phyloP scores from a whole-genome alignment of 345 rosid genomes.

The Citrus trifoliata region DNA sequence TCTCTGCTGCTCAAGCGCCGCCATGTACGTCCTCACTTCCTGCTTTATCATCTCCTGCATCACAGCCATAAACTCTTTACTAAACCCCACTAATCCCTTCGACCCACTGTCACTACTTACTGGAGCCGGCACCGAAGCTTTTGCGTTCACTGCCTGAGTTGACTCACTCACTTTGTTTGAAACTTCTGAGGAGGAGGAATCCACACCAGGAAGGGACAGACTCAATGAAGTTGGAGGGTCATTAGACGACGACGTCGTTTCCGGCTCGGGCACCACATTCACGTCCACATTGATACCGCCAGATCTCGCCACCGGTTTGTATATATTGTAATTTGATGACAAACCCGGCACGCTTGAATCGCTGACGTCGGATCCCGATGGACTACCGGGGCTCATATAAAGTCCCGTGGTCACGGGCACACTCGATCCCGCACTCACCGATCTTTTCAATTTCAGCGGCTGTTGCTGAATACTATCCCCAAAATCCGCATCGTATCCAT shows the following conservation, averaged over 20 bases:
- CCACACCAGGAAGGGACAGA: conserved; percentile 61
- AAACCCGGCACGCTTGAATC: conserved; percentile 53
- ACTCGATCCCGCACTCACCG: conserved; percentile 60
- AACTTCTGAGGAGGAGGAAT: conserved; percentile 37
- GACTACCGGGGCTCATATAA: conserved; percentile 69
- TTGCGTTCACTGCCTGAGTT: conserved; percentile 2
- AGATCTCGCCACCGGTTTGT: conserved; percentile 50
- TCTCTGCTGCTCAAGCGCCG: conserved; percentile 44
- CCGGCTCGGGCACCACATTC: conserved; percentile 30
- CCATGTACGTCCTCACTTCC: conserved; percentile 87
- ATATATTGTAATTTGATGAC: conserved; percentile 32
- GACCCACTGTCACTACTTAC: conserved; percentile 18
- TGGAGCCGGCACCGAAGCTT: neutral
- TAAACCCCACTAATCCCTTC: conserved; percentile 48
- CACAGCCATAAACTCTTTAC: conserved; percentile 67
- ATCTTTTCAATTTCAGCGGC: conserved; percentile 75
- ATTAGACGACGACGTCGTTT: conserved; percentile 41
- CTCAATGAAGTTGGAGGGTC: conserved; percentile 74
- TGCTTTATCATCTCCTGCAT: conserved; percentile 90
- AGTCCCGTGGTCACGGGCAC: conserved; percentile 49
- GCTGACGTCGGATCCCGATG: conserved; percentile 78
- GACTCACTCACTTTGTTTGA: conserved; percentile 38
- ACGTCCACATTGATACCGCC: conserved; percentile 37
- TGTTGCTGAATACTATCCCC: conserved; percentile 23
- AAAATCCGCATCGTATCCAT: conserved; percentile 56